Evolutionary conservation across 306 rosid genomes (phyloP).

Genomic region (Corylus avellana): DNA sequence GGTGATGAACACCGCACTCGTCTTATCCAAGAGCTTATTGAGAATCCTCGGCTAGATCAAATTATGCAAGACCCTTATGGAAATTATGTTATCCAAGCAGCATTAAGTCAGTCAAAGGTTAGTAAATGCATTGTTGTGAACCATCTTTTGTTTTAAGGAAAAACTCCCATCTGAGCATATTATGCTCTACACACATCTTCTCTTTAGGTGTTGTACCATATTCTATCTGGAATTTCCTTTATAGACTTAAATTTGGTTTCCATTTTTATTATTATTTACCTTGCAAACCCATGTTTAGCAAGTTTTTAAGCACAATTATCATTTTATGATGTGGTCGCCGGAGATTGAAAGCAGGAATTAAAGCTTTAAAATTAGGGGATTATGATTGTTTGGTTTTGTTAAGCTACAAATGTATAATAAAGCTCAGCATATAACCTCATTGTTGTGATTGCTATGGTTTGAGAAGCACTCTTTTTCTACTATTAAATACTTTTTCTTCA

Average conservation of each 20-base stretch:
- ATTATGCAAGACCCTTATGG: conserved; percentile 63
- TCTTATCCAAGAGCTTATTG: conserved; percentile 43
- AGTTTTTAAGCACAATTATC: neutral
- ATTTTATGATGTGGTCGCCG: neutral
- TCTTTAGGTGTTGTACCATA: neutral
- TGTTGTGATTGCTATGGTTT: neutral
- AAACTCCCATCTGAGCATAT: neutral
- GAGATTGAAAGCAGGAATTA: neutral
- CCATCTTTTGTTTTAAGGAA: conserved; percentile 2
- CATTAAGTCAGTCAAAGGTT: conserved; percentile 46
- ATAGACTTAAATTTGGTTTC: neutral
- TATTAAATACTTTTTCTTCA: neutral
- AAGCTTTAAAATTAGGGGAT: neutral
- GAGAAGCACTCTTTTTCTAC: neutral
- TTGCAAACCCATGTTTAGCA: neutral
- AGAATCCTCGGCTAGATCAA: conserved; percentile 39
- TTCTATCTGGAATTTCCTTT: neutral
- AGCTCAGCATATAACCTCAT: neutral
- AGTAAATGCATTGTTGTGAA: conserved; percentile 6
- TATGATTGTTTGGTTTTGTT: neutral
- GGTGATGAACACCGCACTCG: conserved; percentile 22
- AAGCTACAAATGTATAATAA: neutral
- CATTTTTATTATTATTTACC: neutral
- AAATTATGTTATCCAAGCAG: conserved; percentile 55
- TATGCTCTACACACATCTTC: neutral